phyloP scores from a whole-genome alignment of 2,329 filamentous ascomycete genomes.

The Fonsecaea monophora region DNA sequence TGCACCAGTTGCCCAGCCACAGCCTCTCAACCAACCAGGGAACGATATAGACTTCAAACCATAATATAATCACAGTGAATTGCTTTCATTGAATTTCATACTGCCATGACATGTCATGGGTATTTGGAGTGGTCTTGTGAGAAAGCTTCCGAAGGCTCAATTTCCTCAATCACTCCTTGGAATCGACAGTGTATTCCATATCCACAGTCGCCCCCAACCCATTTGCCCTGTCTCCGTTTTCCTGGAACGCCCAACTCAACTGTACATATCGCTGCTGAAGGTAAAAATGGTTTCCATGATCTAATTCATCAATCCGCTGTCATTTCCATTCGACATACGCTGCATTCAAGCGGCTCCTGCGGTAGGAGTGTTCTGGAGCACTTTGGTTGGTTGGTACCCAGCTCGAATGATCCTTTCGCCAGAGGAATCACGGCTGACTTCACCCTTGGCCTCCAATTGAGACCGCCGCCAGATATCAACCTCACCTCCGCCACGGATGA shows the following conservation, averaged over 20 bases:
- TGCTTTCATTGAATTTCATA: not conserved
- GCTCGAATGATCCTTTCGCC: slow-evolving; percentile 86
- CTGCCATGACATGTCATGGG: slow-evolving; percentile 2
- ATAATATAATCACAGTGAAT: not conserved
- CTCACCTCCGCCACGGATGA: slow-evolving; percentile 84
- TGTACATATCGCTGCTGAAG: slow-evolving; percentile 16
- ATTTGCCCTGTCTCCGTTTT: not conserved
- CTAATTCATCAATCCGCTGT: slow-evolving; percentile 11
- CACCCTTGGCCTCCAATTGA: slow-evolving; percentile 73
- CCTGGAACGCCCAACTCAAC: slow-evolving; percentile 8
- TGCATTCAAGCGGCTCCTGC: slow-evolving; percentile 76
- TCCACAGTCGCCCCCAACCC: slow-evolving; percentile 4
- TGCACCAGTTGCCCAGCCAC: too few species aligned
- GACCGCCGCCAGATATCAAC: slow-evolving; percentile 93
- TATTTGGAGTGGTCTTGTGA: not conserved
- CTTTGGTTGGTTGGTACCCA: slow-evolving; percentile 83
- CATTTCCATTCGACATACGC: slow-evolving; percentile 13
- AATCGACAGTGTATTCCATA: not conserved
- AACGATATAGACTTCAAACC: not conserved
- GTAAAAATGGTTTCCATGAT: slow-evolving; percentile 8
- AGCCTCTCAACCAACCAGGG: too few species aligned
- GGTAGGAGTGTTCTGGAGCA: slow-evolving; percentile 77
- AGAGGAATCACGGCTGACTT: slow-evolving; percentile 78
- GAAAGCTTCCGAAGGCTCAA: slow-evolving; percentile 9
- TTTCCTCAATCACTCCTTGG: slow-evolving; percentile 6